Percentiles rank a stretch among this genome's conserved stretches.
Conservation (phyloP, 441 rosid species). For the Biscutella laevigata region DNA sequence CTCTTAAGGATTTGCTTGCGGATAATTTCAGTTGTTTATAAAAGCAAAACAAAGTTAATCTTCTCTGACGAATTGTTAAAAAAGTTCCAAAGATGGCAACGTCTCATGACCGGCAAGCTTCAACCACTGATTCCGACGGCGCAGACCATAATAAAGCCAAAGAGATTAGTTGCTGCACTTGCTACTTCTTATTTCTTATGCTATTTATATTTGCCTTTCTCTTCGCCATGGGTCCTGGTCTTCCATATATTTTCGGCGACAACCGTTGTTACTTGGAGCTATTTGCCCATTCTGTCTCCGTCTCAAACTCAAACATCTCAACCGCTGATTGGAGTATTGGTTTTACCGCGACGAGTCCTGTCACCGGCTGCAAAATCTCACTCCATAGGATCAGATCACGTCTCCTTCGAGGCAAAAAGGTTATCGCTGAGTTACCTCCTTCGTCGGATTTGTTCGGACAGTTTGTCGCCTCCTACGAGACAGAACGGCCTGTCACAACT, state of each 20-base stretch:
- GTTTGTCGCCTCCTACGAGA: background rate
- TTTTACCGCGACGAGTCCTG: background rate
- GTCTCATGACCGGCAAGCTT: no score
- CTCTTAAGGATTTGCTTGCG: no score
- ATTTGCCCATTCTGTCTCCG: constrained; percentile 8
- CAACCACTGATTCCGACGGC: no score
- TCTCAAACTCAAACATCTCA: constrained; percentile 9
- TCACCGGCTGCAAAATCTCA: constrained; percentile 2
- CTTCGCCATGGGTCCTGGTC: no score
- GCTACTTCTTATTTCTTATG: background rate
- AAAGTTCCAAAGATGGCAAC: no score
- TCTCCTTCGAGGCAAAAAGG: background rate
- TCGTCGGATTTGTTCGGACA: background rate
- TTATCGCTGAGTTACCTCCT: background rate
- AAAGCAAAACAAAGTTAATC: no score
- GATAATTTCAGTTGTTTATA: no score
- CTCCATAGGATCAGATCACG: constrained; percentile 5
- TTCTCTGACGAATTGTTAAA: no score
- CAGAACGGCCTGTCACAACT: background rate
- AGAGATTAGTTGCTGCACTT: no score
- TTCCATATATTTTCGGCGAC: no score
- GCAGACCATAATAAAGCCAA: no score
- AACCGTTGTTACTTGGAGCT: constrained; percentile 5
- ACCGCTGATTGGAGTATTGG: constrained; percentile 16
- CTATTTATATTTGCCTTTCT: background rate